Percentiles rank a stretch among this genome's conserved stretches.
Conservation (phyloP, 2,329 filamentous ascomycete genomes). For the Fusarium anguioides region DNA sequence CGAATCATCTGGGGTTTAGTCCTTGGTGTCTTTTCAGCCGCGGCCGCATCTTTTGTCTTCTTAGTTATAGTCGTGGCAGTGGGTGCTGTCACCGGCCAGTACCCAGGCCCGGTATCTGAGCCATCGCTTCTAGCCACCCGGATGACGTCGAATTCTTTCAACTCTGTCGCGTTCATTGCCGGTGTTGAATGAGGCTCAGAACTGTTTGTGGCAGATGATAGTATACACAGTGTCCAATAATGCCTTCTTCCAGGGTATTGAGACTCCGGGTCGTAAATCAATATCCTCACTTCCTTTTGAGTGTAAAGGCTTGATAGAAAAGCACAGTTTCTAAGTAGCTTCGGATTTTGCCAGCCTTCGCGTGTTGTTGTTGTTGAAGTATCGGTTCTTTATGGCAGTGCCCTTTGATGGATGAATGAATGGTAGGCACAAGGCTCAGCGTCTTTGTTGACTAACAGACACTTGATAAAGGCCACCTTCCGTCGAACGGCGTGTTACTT, state of each 20-base stretch:
- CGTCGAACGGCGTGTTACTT: neutral
- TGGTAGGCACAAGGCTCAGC: conserved; percentile 7
- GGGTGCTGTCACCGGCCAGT: conserved; percentile 53
- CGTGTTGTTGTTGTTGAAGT: conserved; percentile 2
- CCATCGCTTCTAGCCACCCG: conserved; percentile 60
- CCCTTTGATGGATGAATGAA: conserved; percentile 9
- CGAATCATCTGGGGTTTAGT: conserved; percentile 58
- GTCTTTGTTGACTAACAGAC: neutral
- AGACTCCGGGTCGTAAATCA: neutral
- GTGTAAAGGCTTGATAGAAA: neutral
- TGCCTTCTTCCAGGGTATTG: neutral
- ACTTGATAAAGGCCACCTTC: neutral
- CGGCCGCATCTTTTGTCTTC: conserved; percentile 51
- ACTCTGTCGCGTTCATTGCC: conserved; percentile 46
- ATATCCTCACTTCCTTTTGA: neutral
- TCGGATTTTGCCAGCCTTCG: neutral
- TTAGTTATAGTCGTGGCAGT: conserved; percentile 48
- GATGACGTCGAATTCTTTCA: conserved; percentile 56
- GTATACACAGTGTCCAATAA: neutral
- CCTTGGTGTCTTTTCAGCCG: conserved; percentile 51
- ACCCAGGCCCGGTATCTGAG: conserved; percentile 57
- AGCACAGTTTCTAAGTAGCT: neutral
- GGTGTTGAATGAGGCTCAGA: neutral
- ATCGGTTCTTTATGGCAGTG: neutral
- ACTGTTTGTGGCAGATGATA: neutral